Percentiles rank a stretch among this genome's conserved stretches.
Conservation (phyloP, 768 basidiomycete species). For the Rhizopogon vulgaris region DNA sequence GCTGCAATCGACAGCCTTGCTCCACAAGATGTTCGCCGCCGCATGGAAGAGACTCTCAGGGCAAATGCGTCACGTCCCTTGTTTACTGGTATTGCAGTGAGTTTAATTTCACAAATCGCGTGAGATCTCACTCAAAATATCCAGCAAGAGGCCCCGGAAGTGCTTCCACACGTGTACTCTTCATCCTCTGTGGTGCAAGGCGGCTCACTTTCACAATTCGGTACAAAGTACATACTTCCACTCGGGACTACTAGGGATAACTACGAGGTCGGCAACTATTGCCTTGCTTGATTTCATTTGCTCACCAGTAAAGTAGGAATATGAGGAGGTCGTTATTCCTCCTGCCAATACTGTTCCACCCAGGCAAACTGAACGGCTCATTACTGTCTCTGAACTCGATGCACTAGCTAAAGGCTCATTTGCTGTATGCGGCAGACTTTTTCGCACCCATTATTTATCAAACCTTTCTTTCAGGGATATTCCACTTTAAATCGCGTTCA, state of each 20-base stretch:
- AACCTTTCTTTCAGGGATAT: slow-evolving; percentile 57
- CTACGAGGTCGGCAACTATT: slow-evolving; percentile 47
- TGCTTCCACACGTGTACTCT: slow-evolving; percentile 86
- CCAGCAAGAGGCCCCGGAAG: slow-evolving; percentile 50
- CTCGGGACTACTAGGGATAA: slow-evolving; percentile 68
- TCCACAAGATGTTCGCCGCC: slow-evolving; percentile 45
- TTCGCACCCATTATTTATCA: background rate
- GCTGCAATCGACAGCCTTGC: slow-evolving; percentile 26
- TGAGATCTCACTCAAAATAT: slow-evolving; percentile 6
- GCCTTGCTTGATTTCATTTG: background rate
- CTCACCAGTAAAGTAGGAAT: slow-evolving; percentile 45
- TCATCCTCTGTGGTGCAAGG: slow-evolving; percentile 53
- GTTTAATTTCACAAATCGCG: slow-evolving; percentile 7
- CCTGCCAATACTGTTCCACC: slow-evolving; percentile 77
- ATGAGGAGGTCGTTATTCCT: slow-evolving; percentile 87
- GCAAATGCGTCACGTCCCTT: slow-evolving; percentile 62
- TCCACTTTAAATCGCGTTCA: slow-evolving; percentile 87
- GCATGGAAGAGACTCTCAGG: slow-evolving; percentile 56
- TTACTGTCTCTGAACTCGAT: slow-evolving; percentile 70
- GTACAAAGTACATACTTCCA: slow-evolving; percentile 77
- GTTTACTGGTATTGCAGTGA: slow-evolving; percentile 51
- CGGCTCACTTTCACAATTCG: slow-evolving; percentile 63
- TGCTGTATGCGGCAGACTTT: slow-evolving; percentile 44
- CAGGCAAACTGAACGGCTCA: slow-evolving; percentile 59
- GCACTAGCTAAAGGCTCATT: slow-evolving; percentile 77